Percentiles rank a stretch among this genome's conserved stretches.
These are phyloP conservation scores for Sutorius eximius DNA, from an alignment of 1,284 basidiomycete species.

Conservation along the genomic window DNA sequence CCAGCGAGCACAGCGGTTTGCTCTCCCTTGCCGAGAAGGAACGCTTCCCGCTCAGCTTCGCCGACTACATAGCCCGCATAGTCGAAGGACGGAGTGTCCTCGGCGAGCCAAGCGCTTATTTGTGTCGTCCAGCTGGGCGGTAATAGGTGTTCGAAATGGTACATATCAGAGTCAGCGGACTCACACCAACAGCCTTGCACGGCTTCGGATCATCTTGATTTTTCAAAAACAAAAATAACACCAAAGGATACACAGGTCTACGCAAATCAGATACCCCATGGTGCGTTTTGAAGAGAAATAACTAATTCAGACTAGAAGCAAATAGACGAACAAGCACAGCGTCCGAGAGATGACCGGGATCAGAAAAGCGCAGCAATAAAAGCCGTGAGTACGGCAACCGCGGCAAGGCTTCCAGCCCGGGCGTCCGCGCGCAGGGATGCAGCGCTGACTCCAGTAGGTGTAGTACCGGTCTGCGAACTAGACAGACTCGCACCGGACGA, in stretches of 20 bases:
- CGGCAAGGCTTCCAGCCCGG: constrained; percentile 31
- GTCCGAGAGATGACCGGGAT: constrained; percentile 3
- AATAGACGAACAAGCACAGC: not conserved
- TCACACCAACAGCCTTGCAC: too few species aligned
- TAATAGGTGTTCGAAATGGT: constrained; percentile 68
- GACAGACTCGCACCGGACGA: constrained; percentile 28
- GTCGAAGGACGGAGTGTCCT: constrained; percentile 97
- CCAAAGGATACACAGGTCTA: not conserved
- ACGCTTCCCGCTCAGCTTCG: constrained; percentile 83
- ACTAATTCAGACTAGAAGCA: not conserved
- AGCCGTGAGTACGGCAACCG: constrained; percentile 32
- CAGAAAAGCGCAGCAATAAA: constrained; percentile 22
- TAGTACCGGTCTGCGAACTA: constrained; percentile 24
- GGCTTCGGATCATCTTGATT: not conserved
- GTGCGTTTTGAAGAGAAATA: not conserved
- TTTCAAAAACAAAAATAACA: not conserved
- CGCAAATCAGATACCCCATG: not conserved
- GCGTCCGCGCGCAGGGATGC: constrained; percentile 28
- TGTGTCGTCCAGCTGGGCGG: constrained; percentile 90
- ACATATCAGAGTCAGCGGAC: not conserved
- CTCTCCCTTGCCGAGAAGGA: constrained; percentile 85
- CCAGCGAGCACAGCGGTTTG: constrained; percentile 85
- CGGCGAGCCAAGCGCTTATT: constrained; percentile 82
- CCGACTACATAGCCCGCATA: constrained; percentile 98
- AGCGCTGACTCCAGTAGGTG: constrained; percentile 29